Base-by-base conservation (phyloP, 371 early-diverging fungal genomes). In the Mortierella sp. region DNA sequence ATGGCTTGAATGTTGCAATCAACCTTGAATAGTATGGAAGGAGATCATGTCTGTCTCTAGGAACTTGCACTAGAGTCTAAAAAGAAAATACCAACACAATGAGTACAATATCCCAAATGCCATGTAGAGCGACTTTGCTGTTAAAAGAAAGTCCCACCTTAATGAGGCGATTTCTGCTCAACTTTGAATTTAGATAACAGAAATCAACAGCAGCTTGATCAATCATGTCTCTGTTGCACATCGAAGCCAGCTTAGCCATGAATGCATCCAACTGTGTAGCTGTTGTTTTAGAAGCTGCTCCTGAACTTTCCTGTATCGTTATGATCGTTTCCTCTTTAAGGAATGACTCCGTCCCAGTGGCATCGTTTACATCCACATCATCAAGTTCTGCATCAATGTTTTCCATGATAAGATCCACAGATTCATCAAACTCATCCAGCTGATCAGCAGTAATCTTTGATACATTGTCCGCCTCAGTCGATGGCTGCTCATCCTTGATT, bases 191-290 rank as follows among this genome's bases (percentile, higher is more conserved):
- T 22, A 95, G 75, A 76, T 90, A 96, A 76, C 97, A 96, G 83
- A 98, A 97, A 51, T 98, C 96, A 17, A 97, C 92, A 0, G 98
- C 97, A 2, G 93, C 85, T 72, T 93, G 89, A 83, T 99, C 98
- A 42, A 96, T 93, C 72, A 91, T 79, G 43, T 95, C 96, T 6
- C 94, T 90, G 72, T 94, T 97, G 61, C 91, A 87, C 63, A 95
- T 85, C 13, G 86, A 88, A 3, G 95, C 92, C n/a, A 99, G 87
- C 26, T 91, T 88, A 26, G 90, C 88, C 51, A 97, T 65, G 8
- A 97, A 76, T 8, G 90, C 85, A 49, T 91, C 91, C 22, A 96
- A 76, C 63, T 89, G 89, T 2, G 89, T 86, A 5, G 85, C 84
- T 0, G 86, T 85, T 2, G 88, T 83, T 63, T 85, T 87, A 22